These are phyloP conservation scores for Yamadazyma phyllophila DNA, from an alignment of 805 yeast genomes.

Conservation along the genomic window DNA sequence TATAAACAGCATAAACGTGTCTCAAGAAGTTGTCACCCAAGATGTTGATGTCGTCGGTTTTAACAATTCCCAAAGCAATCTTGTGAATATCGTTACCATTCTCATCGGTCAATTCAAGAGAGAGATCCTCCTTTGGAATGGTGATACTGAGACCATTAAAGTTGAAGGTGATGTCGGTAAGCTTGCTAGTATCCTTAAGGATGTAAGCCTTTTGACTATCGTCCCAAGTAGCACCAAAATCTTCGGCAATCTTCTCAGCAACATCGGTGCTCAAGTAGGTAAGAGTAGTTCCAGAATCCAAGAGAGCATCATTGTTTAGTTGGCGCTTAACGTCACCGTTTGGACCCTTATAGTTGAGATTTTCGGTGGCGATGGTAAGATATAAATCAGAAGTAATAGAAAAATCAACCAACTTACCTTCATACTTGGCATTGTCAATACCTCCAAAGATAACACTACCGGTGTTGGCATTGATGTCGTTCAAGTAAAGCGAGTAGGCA, in stretches of 20 bases:
- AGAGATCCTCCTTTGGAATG: constrained; percentile 5
- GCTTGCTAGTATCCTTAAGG: neutral
- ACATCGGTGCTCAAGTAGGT: constrained; percentile 39
- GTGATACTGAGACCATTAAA: constrained; percentile 13
- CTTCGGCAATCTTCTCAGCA: constrained; percentile 30
- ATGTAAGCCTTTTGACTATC: constrained; percentile 1
- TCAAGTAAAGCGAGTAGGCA: constrained; percentile 40
- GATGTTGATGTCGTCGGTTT: neutral
- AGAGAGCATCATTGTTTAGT: neutral
- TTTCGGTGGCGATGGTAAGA: constrained; percentile 21
- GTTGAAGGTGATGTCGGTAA: constrained; percentile 6
- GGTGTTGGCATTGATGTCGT: constrained; percentile 15
- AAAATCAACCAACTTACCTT: constrained; percentile 17
- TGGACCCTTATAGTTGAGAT: no score
- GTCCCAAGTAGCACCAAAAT: constrained; percentile 39
- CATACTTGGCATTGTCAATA: constrained; percentile 25
- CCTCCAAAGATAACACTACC: constrained; percentile 36
- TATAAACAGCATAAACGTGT: constrained; percentile 61
- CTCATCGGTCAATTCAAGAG: neutral
- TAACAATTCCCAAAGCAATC: constrained; percentile 1
- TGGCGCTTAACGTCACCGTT: constrained; percentile 14
- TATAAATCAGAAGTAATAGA: constrained; percentile 36
- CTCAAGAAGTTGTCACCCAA: constrained; percentile 68
- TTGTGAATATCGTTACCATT: constrained; percentile 4
- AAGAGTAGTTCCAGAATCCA: constrained; percentile 37